Percentiles rank a stretch among this genome's conserved stretches.
Evolutionary conservation across 192 early-diverging fungal genomes (phyloP).

Genomic region (Backusella macrospora): DNA sequence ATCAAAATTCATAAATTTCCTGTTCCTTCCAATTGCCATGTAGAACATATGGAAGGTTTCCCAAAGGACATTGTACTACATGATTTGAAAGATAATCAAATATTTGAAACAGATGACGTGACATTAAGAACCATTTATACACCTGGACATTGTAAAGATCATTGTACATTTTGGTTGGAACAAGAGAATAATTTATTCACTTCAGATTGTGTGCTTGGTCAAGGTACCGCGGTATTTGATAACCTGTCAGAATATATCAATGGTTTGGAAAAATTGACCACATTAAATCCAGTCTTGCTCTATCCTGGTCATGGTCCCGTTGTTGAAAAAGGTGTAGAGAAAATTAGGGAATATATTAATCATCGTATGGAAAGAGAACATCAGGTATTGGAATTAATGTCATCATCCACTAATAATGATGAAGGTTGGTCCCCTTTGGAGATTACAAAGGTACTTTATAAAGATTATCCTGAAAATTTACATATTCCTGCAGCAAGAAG

Average conservation of each 20-base stretch:
- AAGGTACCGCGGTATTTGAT: slow-evolving; percentile 81
- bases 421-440: slow-evolving; percentile 47
- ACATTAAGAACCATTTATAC: slow-evolving; percentile 69
- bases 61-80: slow-evolving; percentile 30
- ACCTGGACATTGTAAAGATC: slow-evolving; percentile 84
- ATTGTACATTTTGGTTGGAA: slow-evolving; percentile 69
- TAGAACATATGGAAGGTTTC: slow-evolving; percentile 32
- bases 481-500: slow-evolving; percentile 54
- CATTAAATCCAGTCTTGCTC: slow-evolving; percentile 43
- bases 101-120: slow-evolving; percentile 63
- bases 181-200: slow-evolving; percentile 73
- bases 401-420: background rate
- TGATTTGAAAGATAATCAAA: slow-evolving; percentile 55
- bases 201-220: slow-evolving; percentile 83
- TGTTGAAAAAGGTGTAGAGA: slow-evolving; percentile 62
- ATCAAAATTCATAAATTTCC: slow-evolving; percentile 30
- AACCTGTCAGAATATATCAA: slow-evolving; percentile 70
- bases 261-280: slow-evolving; percentile 59
- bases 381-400: slow-evolving; percentile 65
- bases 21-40: slow-evolving; percentile 30
- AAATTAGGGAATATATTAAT: slow-evolving; percentile 74
- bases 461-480: slow-evolving; percentile 52
- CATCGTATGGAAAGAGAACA: slow-evolving; percentile 78
- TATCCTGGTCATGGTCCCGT: slow-evolving; percentile 79
- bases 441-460: slow-evolving; percentile 58